Percentiles rank a stretch among this genome's conserved stretches.
These are phyloP conservation scores for Papiliotrema flavescens DNA, from an alignment of 1,284 basidiomycete species.

Conservation along the genomic window DNA sequence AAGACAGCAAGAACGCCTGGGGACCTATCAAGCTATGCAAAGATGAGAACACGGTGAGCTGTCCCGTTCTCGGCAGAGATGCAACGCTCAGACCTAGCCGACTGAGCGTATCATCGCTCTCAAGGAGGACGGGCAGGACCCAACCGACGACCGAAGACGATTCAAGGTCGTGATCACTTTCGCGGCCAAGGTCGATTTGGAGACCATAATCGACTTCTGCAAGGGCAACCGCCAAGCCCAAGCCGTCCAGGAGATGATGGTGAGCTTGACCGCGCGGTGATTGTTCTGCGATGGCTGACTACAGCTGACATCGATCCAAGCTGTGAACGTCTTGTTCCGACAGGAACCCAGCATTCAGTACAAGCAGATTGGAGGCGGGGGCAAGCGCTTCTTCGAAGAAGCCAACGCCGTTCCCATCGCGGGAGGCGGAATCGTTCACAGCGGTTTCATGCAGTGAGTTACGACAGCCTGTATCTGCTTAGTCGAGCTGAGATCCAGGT, in stretches of 20 bases:
- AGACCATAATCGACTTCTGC: conserved; percentile 41
- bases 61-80: not conserved
- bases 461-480: conserved; percentile 8
- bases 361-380: conserved; percentile 43
- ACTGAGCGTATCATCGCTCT: conserved; percentile 36
- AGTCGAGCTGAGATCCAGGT: conserved; percentile 16
- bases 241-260: conserved; percentile 30
- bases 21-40: conserved; percentile 27
- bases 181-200: conserved; percentile 35
- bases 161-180: no score
- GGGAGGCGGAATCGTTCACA: conserved; percentile 40
- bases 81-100: no score
- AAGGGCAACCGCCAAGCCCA: conserved; percentile 31
- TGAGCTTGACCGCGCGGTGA: conserved; percentile 15
- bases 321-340: conserved; percentile 44
- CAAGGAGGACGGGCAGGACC: conserved; percentile 35
- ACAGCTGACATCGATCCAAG: conserved; percentile 40
- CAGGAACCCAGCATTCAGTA: conserved; percentile 34
- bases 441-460: conserved; percentile 46
- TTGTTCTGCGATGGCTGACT: not conserved
- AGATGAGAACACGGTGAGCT: conserved; percentile 19
- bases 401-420: conserved; percentile 32
- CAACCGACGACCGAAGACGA: conserved; percentile 33
- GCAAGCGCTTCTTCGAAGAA: conserved; percentile 40
- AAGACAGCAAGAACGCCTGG: conserved; percentile 40